Percentiles rank a stretch among this genome's conserved stretches.
phyloP scores from a whole-genome alignment of 371 early-diverging fungal species.

The Apophysomyces ossiformis region DNA sequence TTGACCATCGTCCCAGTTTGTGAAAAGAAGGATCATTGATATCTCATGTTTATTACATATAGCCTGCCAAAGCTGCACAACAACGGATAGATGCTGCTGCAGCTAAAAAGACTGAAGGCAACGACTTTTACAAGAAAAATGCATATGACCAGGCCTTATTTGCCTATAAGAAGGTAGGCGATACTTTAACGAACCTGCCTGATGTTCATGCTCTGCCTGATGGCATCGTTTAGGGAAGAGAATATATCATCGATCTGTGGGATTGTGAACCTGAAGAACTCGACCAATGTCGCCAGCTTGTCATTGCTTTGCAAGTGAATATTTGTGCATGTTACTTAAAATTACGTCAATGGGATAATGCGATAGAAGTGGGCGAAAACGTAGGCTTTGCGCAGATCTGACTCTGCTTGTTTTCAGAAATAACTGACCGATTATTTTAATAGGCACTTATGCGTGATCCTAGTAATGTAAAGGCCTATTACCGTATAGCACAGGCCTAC shows the following conservation, averaged over 20 bases:
- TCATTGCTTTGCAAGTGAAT: slow-evolving; percentile 43
- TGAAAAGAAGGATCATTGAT: too few species aligned
- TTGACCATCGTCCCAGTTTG: background rate
- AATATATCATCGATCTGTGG: slow-evolving; percentile 45
- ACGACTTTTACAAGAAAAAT: slow-evolving; percentile 49
- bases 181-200: background rate
- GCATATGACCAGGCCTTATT: slow-evolving; percentile 34
- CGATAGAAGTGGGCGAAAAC: slow-evolving; percentile 48
- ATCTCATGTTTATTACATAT: background rate
- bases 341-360: slow-evolving; percentile 38
- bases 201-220: background rate
- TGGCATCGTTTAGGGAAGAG: slow-evolving; percentile 25
- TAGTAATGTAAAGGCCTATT: slow-evolving; percentile 64
- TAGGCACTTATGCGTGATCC: slow-evolving; percentile 57
- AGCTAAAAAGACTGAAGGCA: slow-evolving; percentile 61
- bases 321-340: slow-evolving; percentile 49
- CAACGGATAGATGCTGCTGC: slow-evolving; percentile 42
- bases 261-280: slow-evolving; percentile 44
- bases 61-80: slow-evolving; percentile 29
- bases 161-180: slow-evolving; percentile 35
- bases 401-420: too few species aligned
- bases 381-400: slow-evolving; percentile 1
- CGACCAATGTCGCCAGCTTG: slow-evolving; percentile 24
- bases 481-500: slow-evolving; percentile 65
- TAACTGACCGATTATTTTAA: too few species aligned